These are phyloP conservation scores for Austroboletus eburneus DNA, from an alignment of 768 basidiomycete species.

Conservation along the genomic window DNA sequence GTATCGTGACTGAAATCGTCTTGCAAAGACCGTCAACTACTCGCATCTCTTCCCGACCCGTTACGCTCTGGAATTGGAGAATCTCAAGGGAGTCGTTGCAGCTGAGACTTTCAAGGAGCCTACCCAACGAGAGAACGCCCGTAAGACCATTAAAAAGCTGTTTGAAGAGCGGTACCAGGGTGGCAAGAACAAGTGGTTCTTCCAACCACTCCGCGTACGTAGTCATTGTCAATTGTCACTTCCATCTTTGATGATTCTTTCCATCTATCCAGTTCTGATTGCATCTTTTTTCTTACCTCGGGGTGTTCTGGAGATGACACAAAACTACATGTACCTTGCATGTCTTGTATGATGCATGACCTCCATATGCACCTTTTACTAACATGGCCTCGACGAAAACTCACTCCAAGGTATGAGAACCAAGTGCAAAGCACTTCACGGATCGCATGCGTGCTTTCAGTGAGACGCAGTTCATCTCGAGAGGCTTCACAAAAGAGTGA, in stretches of 20 bases:
- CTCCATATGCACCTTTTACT: constrained; percentile 16
- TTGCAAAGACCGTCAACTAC: constrained; percentile 83
- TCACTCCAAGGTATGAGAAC: background rate
- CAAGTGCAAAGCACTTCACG: no score
- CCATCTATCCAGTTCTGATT: constrained; percentile 33
- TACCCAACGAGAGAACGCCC: constrained; percentile 88
- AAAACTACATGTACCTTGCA: constrained; percentile 40
- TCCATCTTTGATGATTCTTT: constrained; percentile 2
- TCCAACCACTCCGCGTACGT: constrained; percentile 76
- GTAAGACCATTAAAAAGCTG: constrained; percentile 95
- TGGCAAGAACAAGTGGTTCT: constrained; percentile 99
- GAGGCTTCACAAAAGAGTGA: constrained; percentile 7
- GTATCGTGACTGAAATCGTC: background rate
- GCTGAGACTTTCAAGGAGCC: constrained; percentile 97
- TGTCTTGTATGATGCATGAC: constrained; percentile 28
- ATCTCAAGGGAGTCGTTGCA: constrained; percentile 80
- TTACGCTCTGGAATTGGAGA: constrained; percentile 95
- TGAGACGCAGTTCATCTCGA: background rate
- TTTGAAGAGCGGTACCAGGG: constrained; percentile 91
- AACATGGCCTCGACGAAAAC: background rate
- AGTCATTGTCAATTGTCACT: background rate
- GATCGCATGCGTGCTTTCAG: no score
- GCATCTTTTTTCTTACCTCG: constrained; percentile 4
- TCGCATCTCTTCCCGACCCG: constrained; percentile 99
- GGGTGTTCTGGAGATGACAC: constrained; percentile 17